Conservation (phyloP, 2,329 filamentous ascomycete species). For the Incumbomyces delicatus region DNA sequence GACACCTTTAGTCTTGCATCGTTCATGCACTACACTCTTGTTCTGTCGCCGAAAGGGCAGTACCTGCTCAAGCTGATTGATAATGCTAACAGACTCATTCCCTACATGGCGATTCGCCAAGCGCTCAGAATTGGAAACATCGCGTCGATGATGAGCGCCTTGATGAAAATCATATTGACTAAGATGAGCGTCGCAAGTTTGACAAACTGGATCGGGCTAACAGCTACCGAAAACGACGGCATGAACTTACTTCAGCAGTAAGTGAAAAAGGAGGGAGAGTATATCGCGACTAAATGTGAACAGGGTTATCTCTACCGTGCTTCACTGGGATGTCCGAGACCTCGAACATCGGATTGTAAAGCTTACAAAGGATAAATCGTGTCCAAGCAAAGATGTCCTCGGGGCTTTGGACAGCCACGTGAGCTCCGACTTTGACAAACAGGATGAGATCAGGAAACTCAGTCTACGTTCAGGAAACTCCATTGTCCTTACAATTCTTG, state of each 20-base stretch:
- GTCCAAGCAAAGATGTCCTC: conserved; percentile 52
- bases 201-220: conserved; percentile 71
- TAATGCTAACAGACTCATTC: conserved; percentile 59
- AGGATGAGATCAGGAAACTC: conserved; percentile 48
- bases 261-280: conserved; percentile 7
- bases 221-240: conserved; percentile 60
- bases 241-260: conserved; percentile 67
- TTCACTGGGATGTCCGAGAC: conserved; percentile 63
- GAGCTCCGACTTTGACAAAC: conserved; percentile 43
- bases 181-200: conserved; percentile 65
- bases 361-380: conserved; percentile 53
- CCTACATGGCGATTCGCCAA: conserved; percentile 62
- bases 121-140: conserved; percentile 69
- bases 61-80: conserved; percentile 62
- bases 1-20: conserved; percentile 53
- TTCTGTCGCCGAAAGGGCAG: conserved; percentile 64
- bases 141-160: conserved; percentile 68
- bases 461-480: conserved; percentile 48
- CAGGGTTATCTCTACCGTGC: conserved; percentile 62
- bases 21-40: conserved; percentile 62
- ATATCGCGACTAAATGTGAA: neutral
- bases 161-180: conserved; percentile 63
- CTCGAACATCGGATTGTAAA: conserved; percentile 56
- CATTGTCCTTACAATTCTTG: conserved; percentile 58
- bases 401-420: conserved; percentile 52